Conservation (phyloP, 1,284 basidiomycete genomes). For the Macrocystidia cucumis region DNA sequence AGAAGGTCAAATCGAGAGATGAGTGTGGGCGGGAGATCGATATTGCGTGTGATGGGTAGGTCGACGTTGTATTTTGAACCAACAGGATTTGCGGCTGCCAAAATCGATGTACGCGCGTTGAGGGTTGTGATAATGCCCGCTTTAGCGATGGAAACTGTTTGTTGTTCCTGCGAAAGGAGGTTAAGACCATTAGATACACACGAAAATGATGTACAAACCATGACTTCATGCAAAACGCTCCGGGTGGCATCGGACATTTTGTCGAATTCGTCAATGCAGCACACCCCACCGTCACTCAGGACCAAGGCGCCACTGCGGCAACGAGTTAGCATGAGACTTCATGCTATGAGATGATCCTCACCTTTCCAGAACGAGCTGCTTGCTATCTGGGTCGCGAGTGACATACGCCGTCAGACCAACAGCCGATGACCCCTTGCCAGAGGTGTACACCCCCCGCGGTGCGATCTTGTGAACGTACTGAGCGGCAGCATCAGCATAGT, state of each 20-base stretch:
- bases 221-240: conserved; percentile 97
- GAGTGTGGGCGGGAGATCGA: conserved; percentile 93
- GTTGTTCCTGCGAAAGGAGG: conserved; percentile 76
- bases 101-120: conserved; percentile 94
- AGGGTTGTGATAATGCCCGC: conserved; percentile 98
- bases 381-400: conserved; percentile 95
- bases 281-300: conserved; percentile 94
- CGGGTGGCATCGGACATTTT: conserved; percentile 98
- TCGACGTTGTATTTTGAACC: conserved; percentile 93
- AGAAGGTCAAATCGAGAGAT: conserved; percentile 97
- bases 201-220: conserved; percentile 50
- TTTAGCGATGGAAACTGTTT: conserved; percentile 99
- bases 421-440: conserved; percentile 96
- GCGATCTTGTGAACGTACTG: conserved; percentile 99
- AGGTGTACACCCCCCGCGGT: conserved; percentile 94
- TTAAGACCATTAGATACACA: conserved; percentile 3
- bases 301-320: conserved; percentile 84
- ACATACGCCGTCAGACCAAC: conserved; percentile 98
- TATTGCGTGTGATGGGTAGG: conserved; percentile 80
- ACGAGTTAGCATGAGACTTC: conserved; percentile 2
- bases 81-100: conserved; percentile 96
- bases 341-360: conserved; percentile 19
- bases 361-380: conserved; percentile 96
- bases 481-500: conserved; percentile 5
- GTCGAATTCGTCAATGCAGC: conserved; percentile 99